Conservation (phyloP, 2,329 filamentous ascomycete genomes). For the Fusarium luffae region DNA sequence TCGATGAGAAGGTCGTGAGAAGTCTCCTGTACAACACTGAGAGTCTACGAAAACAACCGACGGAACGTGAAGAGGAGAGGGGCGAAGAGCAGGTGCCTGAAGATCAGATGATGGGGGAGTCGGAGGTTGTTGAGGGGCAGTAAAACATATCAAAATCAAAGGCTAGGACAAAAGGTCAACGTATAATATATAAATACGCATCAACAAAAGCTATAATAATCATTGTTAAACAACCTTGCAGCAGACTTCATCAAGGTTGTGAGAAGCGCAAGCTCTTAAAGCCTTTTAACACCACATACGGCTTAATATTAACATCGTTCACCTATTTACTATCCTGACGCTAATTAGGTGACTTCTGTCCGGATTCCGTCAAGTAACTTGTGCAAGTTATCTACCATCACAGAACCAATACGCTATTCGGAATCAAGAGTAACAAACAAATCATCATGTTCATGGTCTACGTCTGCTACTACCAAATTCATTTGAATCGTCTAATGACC, state of each 20-base stretch:
- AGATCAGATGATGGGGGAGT: slow-evolving; percentile 16
- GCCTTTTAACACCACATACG: background rate
- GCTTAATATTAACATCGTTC: background rate
- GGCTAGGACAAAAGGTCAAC: background rate
- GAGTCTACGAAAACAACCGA: slow-evolving; percentile 59
- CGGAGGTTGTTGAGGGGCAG: slow-evolving; percentile 10
- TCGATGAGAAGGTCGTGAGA: slow-evolving; percentile 53
- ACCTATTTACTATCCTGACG: background rate
- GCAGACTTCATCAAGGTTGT: background rate
- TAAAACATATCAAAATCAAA: background rate
- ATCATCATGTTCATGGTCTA: slow-evolving; percentile 50
- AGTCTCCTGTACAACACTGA: slow-evolving; percentile 60
- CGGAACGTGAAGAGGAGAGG: slow-evolving; percentile 39
- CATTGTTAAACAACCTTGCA: background rate
- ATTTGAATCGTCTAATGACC: slow-evolving; percentile 54
- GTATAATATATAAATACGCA: background rate
- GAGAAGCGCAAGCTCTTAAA: background rate
- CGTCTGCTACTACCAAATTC: slow-evolving; percentile 50
- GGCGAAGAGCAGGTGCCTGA: slow-evolving; percentile 34
- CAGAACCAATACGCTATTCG: background rate
- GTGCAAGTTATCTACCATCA: background rate
- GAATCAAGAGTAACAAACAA: slow-evolving; percentile 33
- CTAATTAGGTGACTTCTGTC: background rate
- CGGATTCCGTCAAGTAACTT: background rate
- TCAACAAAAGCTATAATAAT: background rate